phyloP scores from a whole-genome alignment of 2,329 filamentous ascomycete genomes.

The Tolypocladium guangdongense region DNA sequence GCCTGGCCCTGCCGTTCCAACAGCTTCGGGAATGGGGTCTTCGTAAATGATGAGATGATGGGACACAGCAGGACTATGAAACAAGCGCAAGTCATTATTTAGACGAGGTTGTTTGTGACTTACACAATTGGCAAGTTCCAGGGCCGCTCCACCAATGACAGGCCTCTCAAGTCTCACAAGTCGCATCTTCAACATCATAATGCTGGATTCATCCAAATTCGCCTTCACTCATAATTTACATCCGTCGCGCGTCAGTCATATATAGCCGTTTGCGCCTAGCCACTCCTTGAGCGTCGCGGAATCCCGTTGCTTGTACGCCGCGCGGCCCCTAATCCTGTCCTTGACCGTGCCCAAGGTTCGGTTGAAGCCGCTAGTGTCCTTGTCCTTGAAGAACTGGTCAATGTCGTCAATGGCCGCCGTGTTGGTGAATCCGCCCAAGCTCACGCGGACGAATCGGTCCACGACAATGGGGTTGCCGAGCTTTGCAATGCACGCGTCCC shows the following conservation, averaged over 20 bases:
- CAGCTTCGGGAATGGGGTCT: too few species aligned
- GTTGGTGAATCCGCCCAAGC: conserved; percentile 69
- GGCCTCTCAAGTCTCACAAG: too few species aligned
- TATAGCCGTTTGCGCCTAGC: conserved; percentile 46
- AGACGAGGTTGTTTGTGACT: too few species aligned
- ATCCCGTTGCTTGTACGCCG: conserved; percentile 73
- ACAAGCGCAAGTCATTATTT: too few species aligned
- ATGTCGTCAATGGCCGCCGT: conserved; percentile 63
- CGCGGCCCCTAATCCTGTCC: conserved; percentile 76
- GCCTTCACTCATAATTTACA: neutral
- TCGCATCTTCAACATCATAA: too few species aligned
- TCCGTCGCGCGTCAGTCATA: conserved; percentile 14
- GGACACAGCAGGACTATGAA: too few species aligned
- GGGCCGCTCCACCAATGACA: too few species aligned
- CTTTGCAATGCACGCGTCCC: conserved; percentile 60
- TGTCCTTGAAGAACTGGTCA: conserved; percentile 70
- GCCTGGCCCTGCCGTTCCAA: too few species aligned
- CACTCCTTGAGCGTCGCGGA: conserved; percentile 64
- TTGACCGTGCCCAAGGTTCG: conserved; percentile 75
- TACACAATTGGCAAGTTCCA: too few species aligned
- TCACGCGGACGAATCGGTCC: conserved; percentile 75
- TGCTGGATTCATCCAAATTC: too few species aligned
- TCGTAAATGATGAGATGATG: too few species aligned
- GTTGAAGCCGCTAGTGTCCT: conserved; percentile 79
- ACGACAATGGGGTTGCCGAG: conserved; percentile 78